phyloP scores from a whole-genome alignment of 2,329 filamentous ascomycete species.

The Diplodia scrobiculata region DNA sequence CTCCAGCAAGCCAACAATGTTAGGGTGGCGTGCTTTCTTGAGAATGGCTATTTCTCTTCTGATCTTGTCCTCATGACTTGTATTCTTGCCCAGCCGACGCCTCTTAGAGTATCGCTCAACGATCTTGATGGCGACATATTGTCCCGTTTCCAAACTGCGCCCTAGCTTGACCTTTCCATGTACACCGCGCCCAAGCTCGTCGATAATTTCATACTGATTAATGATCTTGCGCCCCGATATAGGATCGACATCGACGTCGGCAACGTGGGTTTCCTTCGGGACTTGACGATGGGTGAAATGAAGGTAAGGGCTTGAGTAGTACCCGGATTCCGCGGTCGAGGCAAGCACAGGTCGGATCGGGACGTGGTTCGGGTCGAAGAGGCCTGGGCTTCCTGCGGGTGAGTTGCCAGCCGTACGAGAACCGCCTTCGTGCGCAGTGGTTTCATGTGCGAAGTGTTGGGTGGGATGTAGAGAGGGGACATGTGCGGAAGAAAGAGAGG shows the following conservation, averaged over 20 bases:
- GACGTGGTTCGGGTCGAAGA: constrained; percentile 46
- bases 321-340: constrained; percentile 42
- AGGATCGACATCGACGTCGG: constrained; percentile 83
- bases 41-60: constrained; percentile 97
- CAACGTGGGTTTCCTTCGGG: constrained; percentile 75
- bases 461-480: constrained; percentile 42
- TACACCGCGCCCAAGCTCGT: constrained; percentile 92
- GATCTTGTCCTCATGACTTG: constrained; percentile 75
- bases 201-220: constrained; percentile 96
- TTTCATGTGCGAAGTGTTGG: constrained; percentile 43
- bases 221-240: constrained; percentile 92
- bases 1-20: constrained; percentile 91
- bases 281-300: constrained; percentile 53
- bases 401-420: constrained; percentile 51
- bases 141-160: constrained; percentile 71
- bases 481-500: constrained; percentile 42
- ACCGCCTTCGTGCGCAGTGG: constrained; percentile 41
- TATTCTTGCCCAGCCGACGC: constrained; percentile 76
- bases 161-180: constrained; percentile 98
- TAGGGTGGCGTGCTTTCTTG: constrained; percentile 97
- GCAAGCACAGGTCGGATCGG: constrained; percentile 39
- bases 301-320: constrained; percentile 54
- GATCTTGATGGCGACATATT: constrained; percentile 96
- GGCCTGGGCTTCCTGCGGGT: constrained; percentile 51
- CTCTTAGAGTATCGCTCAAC: constrained; percentile 95